Base-by-base conservation (phyloP, 495 filamentous ascomycete genomes). In the Penicillium odoratum region DNA sequence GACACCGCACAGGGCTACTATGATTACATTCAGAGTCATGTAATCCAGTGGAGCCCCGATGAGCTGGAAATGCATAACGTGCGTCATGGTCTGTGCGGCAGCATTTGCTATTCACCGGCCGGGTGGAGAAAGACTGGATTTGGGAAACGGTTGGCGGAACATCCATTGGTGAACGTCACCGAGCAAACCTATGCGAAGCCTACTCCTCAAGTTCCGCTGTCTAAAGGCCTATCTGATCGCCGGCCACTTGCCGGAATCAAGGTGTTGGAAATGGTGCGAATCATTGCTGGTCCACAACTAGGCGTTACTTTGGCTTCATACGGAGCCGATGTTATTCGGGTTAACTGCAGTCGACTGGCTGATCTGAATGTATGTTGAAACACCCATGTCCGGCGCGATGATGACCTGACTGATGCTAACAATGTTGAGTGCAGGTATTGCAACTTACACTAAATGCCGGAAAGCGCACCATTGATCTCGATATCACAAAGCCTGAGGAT, bases 311-410 rank as follows among this genome's bases (percentile, higher is more conserved):
- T 85, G 1, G 82, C 84, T 0, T 74, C 84, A 49, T 73, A 82
- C 16, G 84, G 84, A 25, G 84, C 84, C 4, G 79, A 78, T 48
- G 84, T 91, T 1, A 78, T 87, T 70, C 69, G 82, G 6, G 72
- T 86, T 21, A 84, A 80, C 0, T 73, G 77, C 11, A 75, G 75
- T 9, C 69, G 78, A 44, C 51, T 86, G n/a, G 68, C 69, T 0
- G 84, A 87, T 59, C 44, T 80, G 0, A 54, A 54, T 16, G 59
- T 61, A 54, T 25, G 54, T 50, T 16, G 10, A n/a, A 7, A 34
- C 43, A 5, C n/a, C n/a, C 18, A 8, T n/a, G 29, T 10, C 8
- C 9, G 8, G 9, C 15, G 7, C 13, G n/a, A 40, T 40, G 38
- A 15, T 15, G 4, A 16, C 5, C 38, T 40, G 4, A n/a, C 1